These are phyloP conservation scores for Trichomonas gallinae DNA, from an alignment of 208 protist species.

Conservation along the genomic window DNA sequence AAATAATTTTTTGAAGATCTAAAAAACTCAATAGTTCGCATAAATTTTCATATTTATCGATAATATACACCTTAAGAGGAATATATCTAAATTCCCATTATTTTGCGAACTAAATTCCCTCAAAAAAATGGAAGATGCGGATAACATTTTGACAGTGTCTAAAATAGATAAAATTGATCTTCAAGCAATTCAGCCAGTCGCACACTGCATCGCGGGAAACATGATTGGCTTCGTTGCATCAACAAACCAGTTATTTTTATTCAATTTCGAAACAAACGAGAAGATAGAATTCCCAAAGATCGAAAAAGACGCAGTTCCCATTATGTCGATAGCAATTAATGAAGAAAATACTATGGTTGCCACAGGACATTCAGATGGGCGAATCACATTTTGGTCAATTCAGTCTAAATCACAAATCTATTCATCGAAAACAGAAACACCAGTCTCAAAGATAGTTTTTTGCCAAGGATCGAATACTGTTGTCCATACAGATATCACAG, in stretches of 20 bases:
- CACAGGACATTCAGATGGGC: neutral
- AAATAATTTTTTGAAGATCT: no score
- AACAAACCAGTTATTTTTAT: neutral
- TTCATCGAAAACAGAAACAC: neutral
- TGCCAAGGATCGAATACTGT: neutral
- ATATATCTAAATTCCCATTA: no score
- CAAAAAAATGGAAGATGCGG: neutral
- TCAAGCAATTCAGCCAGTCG: neutral
- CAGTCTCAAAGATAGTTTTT: neutral
- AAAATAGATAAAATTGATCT: neutral
- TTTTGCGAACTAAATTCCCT: no score
- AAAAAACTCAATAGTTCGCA: no score
- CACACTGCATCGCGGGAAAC: neutral
- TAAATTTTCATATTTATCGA: no score
- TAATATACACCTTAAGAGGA: no score
- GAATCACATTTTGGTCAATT: neutral
- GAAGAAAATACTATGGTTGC: neutral
- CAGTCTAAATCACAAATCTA: neutral
- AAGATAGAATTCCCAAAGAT: neutral
- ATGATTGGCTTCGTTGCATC: neutral
- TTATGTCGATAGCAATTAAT: neutral
- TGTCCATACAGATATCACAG: neutral
- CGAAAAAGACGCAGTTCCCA: neutral
- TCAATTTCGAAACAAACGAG: neutral
- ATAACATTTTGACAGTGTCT: neutral